These are phyloP conservation scores for Jamesozyma jinghongensis DNA, from an alignment of 805 yeast species.

Conservation along the genomic window DNA sequence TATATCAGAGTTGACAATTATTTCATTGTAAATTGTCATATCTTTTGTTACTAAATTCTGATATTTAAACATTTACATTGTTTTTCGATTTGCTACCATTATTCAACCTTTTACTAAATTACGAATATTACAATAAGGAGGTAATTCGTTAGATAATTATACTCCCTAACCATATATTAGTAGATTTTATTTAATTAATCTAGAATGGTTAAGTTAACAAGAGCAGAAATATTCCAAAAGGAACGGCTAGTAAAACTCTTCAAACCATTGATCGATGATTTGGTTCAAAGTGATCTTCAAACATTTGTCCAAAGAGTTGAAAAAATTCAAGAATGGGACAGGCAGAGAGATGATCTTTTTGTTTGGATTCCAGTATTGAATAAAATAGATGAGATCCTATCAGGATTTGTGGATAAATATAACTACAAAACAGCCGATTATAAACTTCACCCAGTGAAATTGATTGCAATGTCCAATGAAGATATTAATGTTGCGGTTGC, in stretches of 20 bases:
- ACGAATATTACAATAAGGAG: no score
- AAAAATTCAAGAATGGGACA: slow-evolving; percentile 41
- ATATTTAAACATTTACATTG: no score
- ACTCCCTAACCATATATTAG: no score
- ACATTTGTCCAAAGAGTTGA: slow-evolving; percentile 36
- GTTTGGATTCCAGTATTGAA: slow-evolving; percentile 74
- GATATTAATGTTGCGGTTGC: slow-evolving; percentile 44
- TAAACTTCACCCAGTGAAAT: slow-evolving; percentile 37
- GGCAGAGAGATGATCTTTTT: slow-evolving; percentile 58
- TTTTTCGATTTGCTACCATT: no score
- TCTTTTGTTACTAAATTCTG: no score
- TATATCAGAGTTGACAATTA: no score
- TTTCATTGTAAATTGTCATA: no score
- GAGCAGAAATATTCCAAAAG: slow-evolving; percentile 26
- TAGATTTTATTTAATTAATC: no score
- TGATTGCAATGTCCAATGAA: slow-evolving; percentile 35
- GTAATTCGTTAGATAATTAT: no score
- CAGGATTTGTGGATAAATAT: slow-evolving; percentile 45
- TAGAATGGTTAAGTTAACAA: slow-evolving; percentile 22
- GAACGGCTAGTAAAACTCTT: slow-evolving; percentile 39
- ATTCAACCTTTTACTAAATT: no score
- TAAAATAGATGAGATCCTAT: slow-evolving; percentile 61
- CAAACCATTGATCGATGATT: slow-evolving; percentile 31
- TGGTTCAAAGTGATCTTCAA: slow-evolving; percentile 31
- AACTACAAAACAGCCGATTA: slow-evolving; percentile 27